Evolutionary conservation across 176 grass and related monocot genomes (phyloP).

Genomic region (Coix lacrymajobi): DNA sequence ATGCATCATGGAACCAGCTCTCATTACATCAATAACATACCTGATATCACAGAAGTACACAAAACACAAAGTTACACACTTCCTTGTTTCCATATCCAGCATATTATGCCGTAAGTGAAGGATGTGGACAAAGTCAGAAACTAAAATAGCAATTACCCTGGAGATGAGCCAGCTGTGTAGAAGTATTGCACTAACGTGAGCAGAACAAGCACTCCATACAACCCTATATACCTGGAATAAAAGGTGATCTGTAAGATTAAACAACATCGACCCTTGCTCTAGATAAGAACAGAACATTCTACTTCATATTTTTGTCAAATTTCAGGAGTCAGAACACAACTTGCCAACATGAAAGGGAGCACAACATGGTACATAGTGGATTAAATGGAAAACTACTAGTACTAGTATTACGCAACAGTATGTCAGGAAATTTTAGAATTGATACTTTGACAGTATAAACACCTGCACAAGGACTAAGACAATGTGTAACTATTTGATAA

Average conservation of each 20-base stretch:
- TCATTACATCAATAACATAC: conserved; percentile 70
- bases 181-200: conserved; percentile 68
- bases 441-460: background rate
- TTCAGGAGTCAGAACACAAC: background rate
- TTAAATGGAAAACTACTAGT: background rate
- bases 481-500: background rate
- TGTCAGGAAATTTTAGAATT: background rate
- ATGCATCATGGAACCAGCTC: conserved; percentile 54
- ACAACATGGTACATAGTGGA: background rate
- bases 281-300: background rate
- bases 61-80: background rate
- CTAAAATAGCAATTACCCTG: conserved; percentile 55
- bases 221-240: conserved; percentile 62
- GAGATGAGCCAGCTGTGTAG: conserved; percentile 68
- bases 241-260: conserved; percentile 3
- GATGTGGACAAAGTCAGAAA: conserved; percentile 9
- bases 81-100: background rate
- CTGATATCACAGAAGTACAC: conserved; percentile 35
- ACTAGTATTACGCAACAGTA: background rate
- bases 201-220: conserved; percentile 64
- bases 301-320: background rate
- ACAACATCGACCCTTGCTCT: background rate
- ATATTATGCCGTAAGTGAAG: background rate
- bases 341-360: background rate
- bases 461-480: background rate